A percentile compares a stretch with the other conserved stretches of the same genome.
phyloP scores from a whole-genome alignment of 176 grass and related monocot species.

The Calamus simplicifolius region DNA sequence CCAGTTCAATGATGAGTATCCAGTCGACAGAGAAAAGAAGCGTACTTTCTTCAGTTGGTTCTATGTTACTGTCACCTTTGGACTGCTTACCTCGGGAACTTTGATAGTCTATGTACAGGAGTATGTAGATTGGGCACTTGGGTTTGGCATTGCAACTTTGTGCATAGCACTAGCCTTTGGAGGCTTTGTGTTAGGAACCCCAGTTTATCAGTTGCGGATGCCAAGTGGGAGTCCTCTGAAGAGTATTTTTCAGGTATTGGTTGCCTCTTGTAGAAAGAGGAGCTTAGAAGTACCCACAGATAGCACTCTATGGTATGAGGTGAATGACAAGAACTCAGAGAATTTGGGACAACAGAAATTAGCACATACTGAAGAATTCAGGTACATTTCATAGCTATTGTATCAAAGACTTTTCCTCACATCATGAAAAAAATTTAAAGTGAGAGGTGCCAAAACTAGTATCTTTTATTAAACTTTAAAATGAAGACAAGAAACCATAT shows the following conservation, averaged over 20 bases:
- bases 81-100: conserved; percentile 68
- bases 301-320: conserved; percentile 45
- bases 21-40: conserved; percentile 52
- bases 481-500: too few species aligned
- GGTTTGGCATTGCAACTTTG: conserved; percentile 63
- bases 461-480: too few species aligned
- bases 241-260: conserved; percentile 50
- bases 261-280: conserved; percentile 66
- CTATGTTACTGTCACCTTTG: conserved; percentile 61
- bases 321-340: conserved; percentile 11
- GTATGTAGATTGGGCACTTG: conserved; percentile 72
- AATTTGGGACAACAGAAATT: too few species aligned
- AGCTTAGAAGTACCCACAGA: conserved; percentile 37
- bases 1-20: conserved; percentile 65
- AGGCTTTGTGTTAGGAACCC: conserved; percentile 59
- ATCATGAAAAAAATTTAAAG: too few species aligned
- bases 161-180: conserved; percentile 51
- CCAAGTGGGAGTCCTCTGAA: conserved; percentile 84
- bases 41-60: conserved; percentile 81
- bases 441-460: too few species aligned
- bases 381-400: too few species aligned
- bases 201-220: conserved; percentile 57
- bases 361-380: too few species aligned
- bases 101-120: conserved; percentile 75
- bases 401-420: too few species aligned